Percentiles rank a stretch among this genome's conserved stretches.
phyloP scores from a whole-genome alignment of 495 filamentous ascomycete genomes.

The Penicillium silybi region DNA sequence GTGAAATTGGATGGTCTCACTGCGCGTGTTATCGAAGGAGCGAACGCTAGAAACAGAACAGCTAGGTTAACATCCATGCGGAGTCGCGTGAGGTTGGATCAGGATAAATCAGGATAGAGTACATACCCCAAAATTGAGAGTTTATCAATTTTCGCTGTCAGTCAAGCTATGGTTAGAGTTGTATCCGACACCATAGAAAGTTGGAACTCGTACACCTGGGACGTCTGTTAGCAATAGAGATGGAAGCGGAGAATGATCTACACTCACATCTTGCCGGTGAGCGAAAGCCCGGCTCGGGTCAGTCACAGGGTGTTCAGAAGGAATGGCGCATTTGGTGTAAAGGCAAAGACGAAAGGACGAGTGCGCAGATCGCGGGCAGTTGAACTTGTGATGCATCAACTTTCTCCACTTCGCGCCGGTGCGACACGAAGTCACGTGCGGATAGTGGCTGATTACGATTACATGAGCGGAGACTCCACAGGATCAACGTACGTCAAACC shows the following conservation, averaged over 20 bases:
- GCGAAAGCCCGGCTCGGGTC: neutral
- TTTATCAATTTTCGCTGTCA: conserved; percentile 73
- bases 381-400: conserved; percentile 21
- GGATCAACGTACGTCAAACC: conserved; percentile 14
- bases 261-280: conserved; percentile 21
- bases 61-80: neutral
- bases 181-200: neutral
- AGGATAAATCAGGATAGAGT: neutral
- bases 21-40: conserved; percentile 76
- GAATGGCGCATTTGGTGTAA: neutral
- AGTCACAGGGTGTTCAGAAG: neutral
- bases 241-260: conserved; percentile 1
- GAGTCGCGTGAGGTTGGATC: neutral
- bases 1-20: conserved; percentile 83
- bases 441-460: neutral
- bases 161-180: conserved; percentile 9
- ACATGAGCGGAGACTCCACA: conserved; percentile 13
- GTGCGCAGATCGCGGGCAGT: conserved; percentile 10
- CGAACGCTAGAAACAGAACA: conserved; percentile 58
- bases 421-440: conserved; percentile 34
- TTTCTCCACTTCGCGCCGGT: conserved; percentile 24
- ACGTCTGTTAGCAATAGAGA: conserved; percentile 16
- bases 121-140: conserved; percentile 74
- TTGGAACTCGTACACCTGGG: conserved; percentile 29
- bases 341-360: neutral